Base-by-base conservation (phyloP, 192 early-diverging fungal species). In the Podila epigama region DNA sequence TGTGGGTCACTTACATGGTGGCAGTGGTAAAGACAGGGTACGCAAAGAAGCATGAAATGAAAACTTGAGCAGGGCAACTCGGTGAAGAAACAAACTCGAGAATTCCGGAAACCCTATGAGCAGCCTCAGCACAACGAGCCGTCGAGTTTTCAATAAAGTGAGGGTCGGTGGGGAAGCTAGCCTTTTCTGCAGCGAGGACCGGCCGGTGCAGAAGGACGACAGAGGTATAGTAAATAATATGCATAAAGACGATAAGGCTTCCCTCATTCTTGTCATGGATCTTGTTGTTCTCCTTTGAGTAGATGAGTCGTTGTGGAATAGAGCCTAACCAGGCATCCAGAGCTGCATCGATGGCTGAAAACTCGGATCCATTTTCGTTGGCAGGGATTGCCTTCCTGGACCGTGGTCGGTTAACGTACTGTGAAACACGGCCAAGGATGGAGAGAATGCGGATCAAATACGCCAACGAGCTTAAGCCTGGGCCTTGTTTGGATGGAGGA, bases 21-120 rank as follows among this genome's bases (percentile, higher is more conserved):
- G 84, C 83, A 1, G 80, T 81, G 0, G 81, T 86, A 50, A 83
- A 88, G 18, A 82, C 67, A 20, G 81, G 73, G 37, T 88, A 88
- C 0, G 82, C 56, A 22, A 82, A 69, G 59, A 83, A 88, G 15
- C 66, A 77, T 0, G 73, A 77, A 41, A 77, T 68, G 31, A 63
- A 77, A 2, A 77, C 54, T 3, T 66, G 58, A 22, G 73, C 60
- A 16, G 84, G 78, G 13, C 69, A 82, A 51, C 70, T 70, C 42
- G 51, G 54, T 2, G 54, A 34, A 32, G 60, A 61, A 11, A 70
- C 54, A 37, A 66, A 59, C 3, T 69, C 57, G 28, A 86, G 44
- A 12, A 64, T 81, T 12, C 75, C 62, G 1, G 82, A 69, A 3
- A 86, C 69, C n/a, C 67, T 60, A 35, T 69, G 63, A 16, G 83